These are phyloP conservation scores for Hypoxylon subgilvum DNA, from an alignment of 495 filamentous ascomycete genomes.

Conservation along the genomic window DNA sequence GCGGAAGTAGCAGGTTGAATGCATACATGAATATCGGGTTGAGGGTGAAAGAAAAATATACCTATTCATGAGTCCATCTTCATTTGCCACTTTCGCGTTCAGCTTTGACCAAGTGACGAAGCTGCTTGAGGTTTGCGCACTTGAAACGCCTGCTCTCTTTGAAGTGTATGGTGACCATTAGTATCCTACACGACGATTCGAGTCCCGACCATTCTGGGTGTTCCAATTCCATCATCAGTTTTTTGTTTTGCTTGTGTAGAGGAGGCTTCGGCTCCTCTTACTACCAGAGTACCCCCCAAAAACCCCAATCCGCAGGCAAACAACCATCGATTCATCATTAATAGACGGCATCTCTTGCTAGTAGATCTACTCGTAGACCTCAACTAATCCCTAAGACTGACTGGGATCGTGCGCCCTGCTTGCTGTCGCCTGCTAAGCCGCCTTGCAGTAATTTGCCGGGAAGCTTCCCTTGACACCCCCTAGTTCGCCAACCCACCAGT, in stretches of 20 bases:
- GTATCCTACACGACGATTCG: not conserved
- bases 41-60: not conserved
- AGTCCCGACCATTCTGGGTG: not conserved
- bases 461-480: constrained; percentile 77
- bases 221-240: not conserved
- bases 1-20: constrained; percentile 2
- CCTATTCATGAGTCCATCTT: not conserved
- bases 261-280: too few species aligned
- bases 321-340: not conserved
- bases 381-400: not conserved
- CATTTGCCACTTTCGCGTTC: too few species aligned
- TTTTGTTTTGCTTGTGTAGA: not conserved
- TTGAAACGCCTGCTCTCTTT: too few species aligned
- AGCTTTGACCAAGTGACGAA: too few species aligned
- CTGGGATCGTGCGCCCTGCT: not conserved
- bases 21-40: not conserved
- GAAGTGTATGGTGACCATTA: not conserved
- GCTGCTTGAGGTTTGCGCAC: too few species aligned
- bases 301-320: not conserved
- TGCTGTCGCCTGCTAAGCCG: constrained; percentile 13
- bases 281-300: not conserved
- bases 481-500: constrained; percentile 95
- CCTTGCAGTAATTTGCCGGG: constrained; percentile 85
- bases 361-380: not conserved
- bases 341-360: not conserved